A percentile compares a stretch with the other conserved stretches of the same genome.
Conservation (phyloP, 164 flowering plant genomes). For the Vitis rotundifolia region DNA sequence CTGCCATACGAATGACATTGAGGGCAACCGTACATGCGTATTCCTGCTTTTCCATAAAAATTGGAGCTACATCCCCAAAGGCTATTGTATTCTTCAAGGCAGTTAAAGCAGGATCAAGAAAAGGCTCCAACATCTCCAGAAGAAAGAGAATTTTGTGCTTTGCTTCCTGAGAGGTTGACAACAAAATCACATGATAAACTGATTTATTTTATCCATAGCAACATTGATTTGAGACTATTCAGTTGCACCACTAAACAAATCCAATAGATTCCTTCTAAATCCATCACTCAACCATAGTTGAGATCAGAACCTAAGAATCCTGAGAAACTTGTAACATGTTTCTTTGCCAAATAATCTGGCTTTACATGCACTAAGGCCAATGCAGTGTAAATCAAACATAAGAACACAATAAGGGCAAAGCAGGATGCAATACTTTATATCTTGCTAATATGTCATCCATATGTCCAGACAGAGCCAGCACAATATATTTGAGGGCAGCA, state of each 20-base stretch:
- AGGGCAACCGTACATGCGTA: slow-evolving; percentile 61
- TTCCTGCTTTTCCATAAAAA: slow-evolving; percentile 53
- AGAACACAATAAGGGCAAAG: background rate
- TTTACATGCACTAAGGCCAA: too few species aligned
- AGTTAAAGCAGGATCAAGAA: slow-evolving; percentile 74
- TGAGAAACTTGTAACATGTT: too few species aligned
- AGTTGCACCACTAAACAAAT: background rate
- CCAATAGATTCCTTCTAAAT: background rate
- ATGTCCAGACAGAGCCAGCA: slow-evolving; percentile 82
- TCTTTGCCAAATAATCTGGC: too few species aligned
- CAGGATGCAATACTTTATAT: slow-evolving; percentile 56
- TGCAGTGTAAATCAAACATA: background rate
- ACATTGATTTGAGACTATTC: background rate
- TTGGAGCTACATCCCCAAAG: slow-evolving; percentile 64
- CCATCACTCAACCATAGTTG: background rate
- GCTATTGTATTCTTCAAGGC: slow-evolving; percentile 52
- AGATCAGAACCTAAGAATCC: background rate
- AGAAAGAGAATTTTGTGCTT: slow-evolving; percentile 81
- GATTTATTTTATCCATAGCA: background rate
- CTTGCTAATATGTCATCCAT: slow-evolving; percentile 80
- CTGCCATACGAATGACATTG: slow-evolving; percentile 72
- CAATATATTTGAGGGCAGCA: slow-evolving; percentile 76
- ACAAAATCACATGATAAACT: background rate
- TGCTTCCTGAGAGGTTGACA: slow-evolving; percentile 51
- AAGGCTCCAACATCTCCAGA: slow-evolving; percentile 87